Conservation (phyloP, 768 basidiomycete genomes). For the Antrodiella citrinella region DNA sequence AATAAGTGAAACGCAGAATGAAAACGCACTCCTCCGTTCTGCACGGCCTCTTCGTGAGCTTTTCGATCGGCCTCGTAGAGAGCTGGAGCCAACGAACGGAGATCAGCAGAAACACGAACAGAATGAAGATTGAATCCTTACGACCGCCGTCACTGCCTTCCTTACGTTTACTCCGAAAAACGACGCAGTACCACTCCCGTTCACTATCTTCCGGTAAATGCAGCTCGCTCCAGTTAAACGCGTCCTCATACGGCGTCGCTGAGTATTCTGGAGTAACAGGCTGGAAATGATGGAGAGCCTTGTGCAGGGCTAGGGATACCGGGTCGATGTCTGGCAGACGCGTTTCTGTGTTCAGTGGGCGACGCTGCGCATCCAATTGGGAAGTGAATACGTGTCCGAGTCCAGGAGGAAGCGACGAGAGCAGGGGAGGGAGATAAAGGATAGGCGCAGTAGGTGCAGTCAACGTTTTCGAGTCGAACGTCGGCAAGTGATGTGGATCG, state of each 20-base stretch:
- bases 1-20: neutral
- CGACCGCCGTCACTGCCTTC: constrained; percentile 60
- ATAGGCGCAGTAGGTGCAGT: constrained; percentile 36
- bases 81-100: no score
- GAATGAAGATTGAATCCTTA: constrained; percentile 23
- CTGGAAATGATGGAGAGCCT: constrained; percentile 70
- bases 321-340: constrained; percentile 82
- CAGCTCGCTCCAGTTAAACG: constrained; percentile 86
- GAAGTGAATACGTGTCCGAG: constrained; percentile 16
- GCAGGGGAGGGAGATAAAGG: constrained; percentile 77
- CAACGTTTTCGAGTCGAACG: constrained; percentile 32
- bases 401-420: constrained; percentile 62
- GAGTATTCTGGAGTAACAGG: constrained; percentile 60
- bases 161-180: constrained; percentile 75
- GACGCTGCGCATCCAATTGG: constrained; percentile 15
- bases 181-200: constrained; percentile 89
- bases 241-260: constrained; percentile 49
- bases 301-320: constrained; percentile 77
- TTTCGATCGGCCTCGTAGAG: constrained; percentile 81
- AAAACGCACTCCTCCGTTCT: constrained; percentile 68
- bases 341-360: constrained; percentile 51
- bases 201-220: constrained; percentile 61
- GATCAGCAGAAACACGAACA: neutral
- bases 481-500: constrained; percentile 51
- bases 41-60: constrained; percentile 91